phyloP scores from a whole-genome alignment of 2,329 filamentous ascomycete genomes.

The Westerdykella sp. region DNA sequence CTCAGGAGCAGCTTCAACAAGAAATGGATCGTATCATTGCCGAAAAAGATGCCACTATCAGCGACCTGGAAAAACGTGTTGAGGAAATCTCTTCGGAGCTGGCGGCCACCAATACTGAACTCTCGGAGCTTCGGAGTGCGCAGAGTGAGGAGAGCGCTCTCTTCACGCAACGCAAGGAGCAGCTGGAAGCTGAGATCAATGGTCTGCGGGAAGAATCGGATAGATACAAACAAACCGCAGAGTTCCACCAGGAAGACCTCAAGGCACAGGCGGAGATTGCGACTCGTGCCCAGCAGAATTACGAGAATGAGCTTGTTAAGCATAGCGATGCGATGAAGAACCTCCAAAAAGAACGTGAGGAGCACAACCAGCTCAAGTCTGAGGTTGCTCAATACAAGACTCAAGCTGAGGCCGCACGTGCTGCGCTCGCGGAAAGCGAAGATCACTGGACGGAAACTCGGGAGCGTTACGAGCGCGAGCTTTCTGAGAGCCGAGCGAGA shows the following conservation, averaged over 20 bases:
- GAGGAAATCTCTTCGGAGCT: conserved; percentile 81
- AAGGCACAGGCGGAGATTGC: conserved; percentile 92
- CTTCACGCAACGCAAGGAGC: conserved; percentile 77
- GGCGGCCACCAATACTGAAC: conserved; percentile 70
- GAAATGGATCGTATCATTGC: conserved; percentile 71
- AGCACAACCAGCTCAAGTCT: conserved; percentile 76
- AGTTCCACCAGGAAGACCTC: conserved; percentile 84
- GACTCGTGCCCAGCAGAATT: conserved; percentile 86
- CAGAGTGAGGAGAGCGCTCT: conserved; percentile 65
- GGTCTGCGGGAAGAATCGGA: conserved; percentile 80
- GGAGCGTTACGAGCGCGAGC: conserved; percentile 74
- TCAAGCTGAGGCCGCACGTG: conserved; percentile 80
- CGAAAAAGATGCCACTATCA: conserved; percentile 72
- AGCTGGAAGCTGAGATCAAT: conserved; percentile 70
- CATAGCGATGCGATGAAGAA: conserved; percentile 91
- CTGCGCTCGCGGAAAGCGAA: conserved; percentile 71
- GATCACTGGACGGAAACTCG: conserved; percentile 81
- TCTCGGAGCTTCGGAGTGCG: conserved; percentile 72
- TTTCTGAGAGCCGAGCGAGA: conserved; percentile 68
- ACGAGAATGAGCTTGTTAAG: conserved; percentile 89
- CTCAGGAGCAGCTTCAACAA: conserved; percentile 65
- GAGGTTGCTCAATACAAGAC: conserved; percentile 68
- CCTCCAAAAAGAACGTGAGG: conserved; percentile 69
- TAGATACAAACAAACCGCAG: conserved; percentile 69
- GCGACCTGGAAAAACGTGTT: conserved; percentile 74